Percentiles rank a stretch among this genome's conserved stretches.
Evolutionary conservation across 768 basidiomycete species (phyloP).

Genomic region (Rhizopogon roseolus): DNA sequence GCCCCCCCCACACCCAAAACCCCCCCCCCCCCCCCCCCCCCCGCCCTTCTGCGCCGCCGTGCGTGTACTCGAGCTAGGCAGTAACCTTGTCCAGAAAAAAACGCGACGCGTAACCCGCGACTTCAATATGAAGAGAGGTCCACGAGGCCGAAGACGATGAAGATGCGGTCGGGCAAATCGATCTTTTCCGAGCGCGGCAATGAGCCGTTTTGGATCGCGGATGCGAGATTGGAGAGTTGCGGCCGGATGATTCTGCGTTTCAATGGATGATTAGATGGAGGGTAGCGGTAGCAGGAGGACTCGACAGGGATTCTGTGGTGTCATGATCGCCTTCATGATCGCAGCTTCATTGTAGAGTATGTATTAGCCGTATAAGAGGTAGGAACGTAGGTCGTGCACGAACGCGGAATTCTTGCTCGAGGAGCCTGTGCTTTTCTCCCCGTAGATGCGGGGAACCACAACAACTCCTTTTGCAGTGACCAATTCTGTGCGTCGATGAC

Average conservation of each 20-base stretch:
- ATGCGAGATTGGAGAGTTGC: constrained; percentile 70
- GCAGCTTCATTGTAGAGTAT: constrained; percentile 61
- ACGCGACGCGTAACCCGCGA: constrained; percentile 71
- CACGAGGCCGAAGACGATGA: constrained; percentile 83
- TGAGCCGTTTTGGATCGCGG: constrained; percentile 73
- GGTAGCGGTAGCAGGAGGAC: background rate
- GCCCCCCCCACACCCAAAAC: too few relatives aligned
- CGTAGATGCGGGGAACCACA: constrained; percentile 44
- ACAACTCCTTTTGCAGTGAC: constrained; percentile 66
- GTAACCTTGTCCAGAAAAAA: constrained; percentile 80
- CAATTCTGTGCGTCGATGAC: constrained; percentile 53
- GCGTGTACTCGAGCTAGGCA: constrained; percentile 35
- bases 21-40: too few relatives aligned
- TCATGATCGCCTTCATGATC: constrained; percentile 84
- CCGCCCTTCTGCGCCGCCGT: constrained; percentile 2
- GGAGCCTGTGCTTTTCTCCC: constrained; percentile 35
- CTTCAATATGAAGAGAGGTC: constrained; percentile 85
- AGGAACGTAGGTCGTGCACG: constrained; percentile 21
- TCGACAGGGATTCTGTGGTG: constrained; percentile 86
- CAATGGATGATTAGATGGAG: background rate
- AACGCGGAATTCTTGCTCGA: constrained; percentile 60
- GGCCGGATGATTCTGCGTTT: constrained; percentile 68
- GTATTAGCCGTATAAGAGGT: background rate
- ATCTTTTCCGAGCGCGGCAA: constrained; percentile 85
- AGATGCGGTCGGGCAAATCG: constrained; percentile 87